Evolutionary conservation across 148 eudicot genomes (phyloP), one percentile per base, ranked within the genome.

Genomic region (Talinum fruticosum): DNA sequence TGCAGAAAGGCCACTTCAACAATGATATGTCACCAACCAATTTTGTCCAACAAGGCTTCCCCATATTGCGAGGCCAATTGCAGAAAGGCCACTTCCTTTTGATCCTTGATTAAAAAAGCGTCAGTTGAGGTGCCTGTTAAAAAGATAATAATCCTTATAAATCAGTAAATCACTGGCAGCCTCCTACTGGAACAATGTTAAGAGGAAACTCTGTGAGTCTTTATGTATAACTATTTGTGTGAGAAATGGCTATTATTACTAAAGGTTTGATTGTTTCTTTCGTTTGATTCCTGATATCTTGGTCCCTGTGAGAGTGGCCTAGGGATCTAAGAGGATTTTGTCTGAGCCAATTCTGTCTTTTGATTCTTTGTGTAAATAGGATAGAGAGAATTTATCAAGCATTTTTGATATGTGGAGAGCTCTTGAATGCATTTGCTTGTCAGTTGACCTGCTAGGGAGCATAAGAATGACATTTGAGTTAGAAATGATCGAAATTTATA

Each of bases 341-440:
- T 19, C 21, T 67, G 24, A 8, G 19, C 26, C 71, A 18, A 19
- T 24, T 34, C 71, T 34, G 34, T 34, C 41, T 8, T 34, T 36
- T 34, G 71, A 67, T 34, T 35, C 37, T n/a, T n/a, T 67, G 2
- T 23, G 14, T 19, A 67, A 18, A 19, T 34, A 35, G 71, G 13
- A 19, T 16, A 14, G 26, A 35, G 23, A 67, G 24, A 21, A 66
- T 32, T 66, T 13, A 33, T 66, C 3, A 6, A 29, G 35, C 68
- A n/a, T n/a, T 65, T 65, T 29, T 30, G 3, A 30, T 15, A 32
- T 66, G n/a, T 66, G 41, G 38, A 66, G 2, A 33, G 14, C 70
- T 66, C 41, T 66, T 23, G 18, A 8, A 67, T 67, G 28, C 71
- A 34, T 67, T 67, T 67, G 72, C 29, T n/a, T 69, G 72, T 49